Evolutionary conservation across 805 yeast species (phyloP), one percentile per base, ranked within the genome.

Genomic region (Lachancea lanzarotensis): DNA sequence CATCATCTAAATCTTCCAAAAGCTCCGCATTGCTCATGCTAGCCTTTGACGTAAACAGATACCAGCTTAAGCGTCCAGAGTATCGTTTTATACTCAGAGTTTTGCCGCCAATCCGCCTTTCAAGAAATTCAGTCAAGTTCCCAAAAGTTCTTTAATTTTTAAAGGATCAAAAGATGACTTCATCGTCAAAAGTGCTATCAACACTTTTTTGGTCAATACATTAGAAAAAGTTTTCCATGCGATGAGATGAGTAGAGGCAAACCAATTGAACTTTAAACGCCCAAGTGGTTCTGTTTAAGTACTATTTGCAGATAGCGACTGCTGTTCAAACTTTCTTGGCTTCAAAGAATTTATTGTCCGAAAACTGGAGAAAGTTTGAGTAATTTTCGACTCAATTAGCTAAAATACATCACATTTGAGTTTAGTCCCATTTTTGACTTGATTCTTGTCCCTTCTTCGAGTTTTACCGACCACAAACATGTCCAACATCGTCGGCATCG

Each of bases 401-500:
- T 22, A 4, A 22, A 22, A 22, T 22, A 6, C 25, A 22, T 10
- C n/a, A 30, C 12, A 30, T 13, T 12, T 13, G 6, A 15, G 11
- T 13, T 12, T 6, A 30, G 33, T 13, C n/a, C 15, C 9, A 9
- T 7, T 18, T 16, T 20, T 35, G 15, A 35, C 13, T 35, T 35
- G 15, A 15, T n/a, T 11, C 15, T 33, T 9, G 8, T 35, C 39
- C 29, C 22, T 26, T 33, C 19, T 3, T 17, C 17, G 3, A 22
- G 8, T 22, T 6, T 6, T 22, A 22, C 8, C 25, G 25, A 22
- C 8, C 25, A 4, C 25, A 22, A 8, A 6, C 42, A 60, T 59
- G 63, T 62, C 65, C 33, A 81, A 84, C 55, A 77, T 86, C 49
- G 91, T 89, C 35, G 90, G 89, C 26, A 82, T 89, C 42, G 95